Evolutionary conservation across 2,329 filamentous ascomycete species (phyloP).

Genomic region (Microcyclospora tardicrescens): DNA sequence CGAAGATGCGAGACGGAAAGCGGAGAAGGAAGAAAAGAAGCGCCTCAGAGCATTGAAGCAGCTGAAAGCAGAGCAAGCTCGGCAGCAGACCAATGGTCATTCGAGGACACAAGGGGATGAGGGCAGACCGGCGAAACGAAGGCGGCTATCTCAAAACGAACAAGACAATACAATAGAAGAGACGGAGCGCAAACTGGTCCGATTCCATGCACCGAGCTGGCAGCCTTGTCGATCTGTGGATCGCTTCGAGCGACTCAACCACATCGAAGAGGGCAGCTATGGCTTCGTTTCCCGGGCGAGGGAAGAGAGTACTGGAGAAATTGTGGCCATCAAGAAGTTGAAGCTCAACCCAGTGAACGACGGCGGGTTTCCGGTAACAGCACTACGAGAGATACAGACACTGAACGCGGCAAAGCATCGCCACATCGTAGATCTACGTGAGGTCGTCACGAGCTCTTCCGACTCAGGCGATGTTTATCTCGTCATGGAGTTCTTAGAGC

Average conservation of each 20-base stretch:
- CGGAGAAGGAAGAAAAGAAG: constrained; percentile 82
- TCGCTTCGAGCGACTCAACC: constrained; percentile 83
- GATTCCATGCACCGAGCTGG: constrained; percentile 59
- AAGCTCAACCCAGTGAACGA: constrained; percentile 73
- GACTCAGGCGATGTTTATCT: constrained; percentile 57
- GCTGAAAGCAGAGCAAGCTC: constrained; percentile 47
- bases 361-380: constrained; percentile 74
- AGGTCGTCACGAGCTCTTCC: constrained; percentile 49
- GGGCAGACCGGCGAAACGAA: constrained; percentile 41
- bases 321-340: constrained; percentile 86
- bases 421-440: constrained; percentile 70
- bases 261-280: constrained; percentile 95
- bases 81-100: constrained; percentile 19
- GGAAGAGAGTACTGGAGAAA: constrained; percentile 56
- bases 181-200: constrained; percentile 47
- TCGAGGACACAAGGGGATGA: constrained; percentile 5
- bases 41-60: constrained; percentile 72
- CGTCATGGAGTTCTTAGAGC: constrained; percentile 94
- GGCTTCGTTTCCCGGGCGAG: constrained; percentile 82
- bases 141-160: constrained; percentile 46
- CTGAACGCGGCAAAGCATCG: constrained; percentile 65
- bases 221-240: constrained; percentile 63
- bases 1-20: constrained; percentile 57
- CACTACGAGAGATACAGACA: constrained; percentile 85
- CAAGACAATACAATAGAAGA: constrained; percentile 20